These are phyloP conservation scores for Basidiobolus meristosporus DNA, from an alignment of 371 early-diverging fungal genomes.

Conservation along the genomic window DNA sequence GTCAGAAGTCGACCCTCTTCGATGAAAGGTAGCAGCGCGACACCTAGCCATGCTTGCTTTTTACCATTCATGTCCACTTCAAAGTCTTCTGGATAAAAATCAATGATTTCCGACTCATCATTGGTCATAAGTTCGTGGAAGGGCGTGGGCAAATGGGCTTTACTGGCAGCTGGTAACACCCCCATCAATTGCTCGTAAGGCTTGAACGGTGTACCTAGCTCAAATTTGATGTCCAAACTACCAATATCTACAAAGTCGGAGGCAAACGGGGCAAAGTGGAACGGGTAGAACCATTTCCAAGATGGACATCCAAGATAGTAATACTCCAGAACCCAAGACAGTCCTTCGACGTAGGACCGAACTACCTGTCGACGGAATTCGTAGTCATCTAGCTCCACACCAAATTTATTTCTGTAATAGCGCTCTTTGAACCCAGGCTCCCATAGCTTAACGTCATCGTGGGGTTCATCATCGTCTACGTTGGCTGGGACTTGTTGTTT, in stretches of 20 bases:
- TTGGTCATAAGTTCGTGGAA: constrained; percentile 78
- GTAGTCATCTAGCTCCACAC: constrained; percentile 37
- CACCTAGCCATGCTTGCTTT: constrained; percentile 94
- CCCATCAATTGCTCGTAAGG: constrained; percentile 98
- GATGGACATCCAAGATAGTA: constrained; percentile 88
- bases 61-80: constrained; percentile 95
- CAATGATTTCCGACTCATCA: constrained; percentile 66
- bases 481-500: not conserved
- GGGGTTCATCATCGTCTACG: not conserved
- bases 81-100: constrained; percentile 87
- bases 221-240: constrained; percentile 50
- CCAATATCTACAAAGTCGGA: constrained; percentile 72
- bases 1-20: constrained; percentile 59
- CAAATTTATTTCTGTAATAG: constrained; percentile 77
- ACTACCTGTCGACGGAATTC: constrained; percentile 42
- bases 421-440: constrained; percentile 80
- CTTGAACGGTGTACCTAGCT: constrained; percentile 64
- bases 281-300: constrained; percentile 98
- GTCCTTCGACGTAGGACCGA: constrained; percentile 86
- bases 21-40: constrained; percentile 87
- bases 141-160: constrained; percentile 55
- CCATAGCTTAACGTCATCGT: constrained; percentile 23
- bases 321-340: constrained; percentile 96
- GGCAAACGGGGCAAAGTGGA: constrained; percentile 95
- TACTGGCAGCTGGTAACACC: constrained; percentile 84